A percentile compares a stretch with the other conserved stretches of the same genome.
Conservation (phyloP, 495 filamentous ascomycete genomes). For the Bombardia bombarda region DNA sequence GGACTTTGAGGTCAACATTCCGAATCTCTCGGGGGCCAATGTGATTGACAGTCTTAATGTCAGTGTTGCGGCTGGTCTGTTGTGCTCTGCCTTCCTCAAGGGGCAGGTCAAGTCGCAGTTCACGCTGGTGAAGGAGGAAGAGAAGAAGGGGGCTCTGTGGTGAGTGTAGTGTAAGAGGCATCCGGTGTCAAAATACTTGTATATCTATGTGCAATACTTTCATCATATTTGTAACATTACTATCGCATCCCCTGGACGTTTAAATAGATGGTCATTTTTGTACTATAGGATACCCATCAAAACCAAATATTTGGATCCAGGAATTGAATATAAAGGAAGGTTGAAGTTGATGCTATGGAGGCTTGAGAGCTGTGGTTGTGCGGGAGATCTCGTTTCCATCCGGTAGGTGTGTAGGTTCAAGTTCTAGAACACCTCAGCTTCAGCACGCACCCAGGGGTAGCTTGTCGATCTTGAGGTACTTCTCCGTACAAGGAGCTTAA, state of each 20-base stretch:
- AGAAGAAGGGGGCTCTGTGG: constrained; percentile 14
- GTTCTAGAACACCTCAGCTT: no score
- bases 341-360: no score
- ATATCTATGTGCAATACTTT: constrained; percentile 4
- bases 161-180: background rate
- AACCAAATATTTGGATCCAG: background rate
- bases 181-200: background rate
- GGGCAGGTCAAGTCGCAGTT: constrained; percentile 15
- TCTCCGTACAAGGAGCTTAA: no score
- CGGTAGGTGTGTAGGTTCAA: no score
- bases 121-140: constrained; percentile 11
- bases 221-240: background rate
- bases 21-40: constrained; percentile 26
- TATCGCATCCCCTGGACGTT: background rate
- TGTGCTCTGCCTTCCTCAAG: constrained; percentile 53
- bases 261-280: background rate
- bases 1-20: constrained; percentile 49
- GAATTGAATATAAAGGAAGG: background rate
- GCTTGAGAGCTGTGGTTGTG: no score
- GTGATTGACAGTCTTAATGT: constrained; percentile 81
- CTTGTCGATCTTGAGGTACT: no score
- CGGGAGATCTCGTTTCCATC: no score
- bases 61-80: constrained; percentile 69
- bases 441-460: no score
- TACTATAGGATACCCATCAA: background rate